Evolutionary conservation across 2,329 filamentous ascomycete genomes (phyloP), one percentile per base, ranked within the genome.

Genomic region (Huntiella abstrusa): DNA sequence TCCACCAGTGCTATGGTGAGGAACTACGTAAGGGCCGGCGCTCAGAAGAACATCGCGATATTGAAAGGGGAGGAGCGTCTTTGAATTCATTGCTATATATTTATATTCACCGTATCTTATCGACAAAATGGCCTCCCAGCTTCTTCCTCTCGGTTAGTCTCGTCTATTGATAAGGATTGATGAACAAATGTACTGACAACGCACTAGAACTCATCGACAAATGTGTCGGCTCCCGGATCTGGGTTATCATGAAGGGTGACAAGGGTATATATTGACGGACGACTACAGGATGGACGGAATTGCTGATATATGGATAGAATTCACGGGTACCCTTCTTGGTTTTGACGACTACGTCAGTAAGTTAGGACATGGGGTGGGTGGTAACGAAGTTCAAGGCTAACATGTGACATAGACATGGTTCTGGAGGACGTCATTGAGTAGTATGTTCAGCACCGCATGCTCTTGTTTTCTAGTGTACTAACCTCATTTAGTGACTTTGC

Each of bases 321-420:
- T 98, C 66, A 84, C 83, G 55, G 91, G 91, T 46, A 95, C 85
- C 5, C 71, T 98, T 19, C 75, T 94, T 47, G 91, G 91, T 2
- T 98, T 98, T 57, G 91, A 98, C 61, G 91, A 98, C 73, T 98
- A 96, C 68, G 91, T 98, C 73, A 98, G 87, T 95, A 72, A 69
- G 88, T 94, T 37, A 16, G 16, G 10, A 15, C 33, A 34, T 15
- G 15, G 5, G 33, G 10, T 33, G 12, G 15, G 34, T 36, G 7
- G 12, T 36, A 36, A 36, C 15, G n/a, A 32, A 35, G 16, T 15
- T 12, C 41, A 11, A 41, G 34, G 19, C 17, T 36, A 34, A 10
- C 12, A 17, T 41, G 5, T 22, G 10, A 60, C 35, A 45, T 54
- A 96, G 88, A 98, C 64, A 98, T 98, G 87, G 91, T 98, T 5